Evolutionary conservation across 805 yeast species (phyloP).

Genomic region (Kuraishia hungarica): DNA sequence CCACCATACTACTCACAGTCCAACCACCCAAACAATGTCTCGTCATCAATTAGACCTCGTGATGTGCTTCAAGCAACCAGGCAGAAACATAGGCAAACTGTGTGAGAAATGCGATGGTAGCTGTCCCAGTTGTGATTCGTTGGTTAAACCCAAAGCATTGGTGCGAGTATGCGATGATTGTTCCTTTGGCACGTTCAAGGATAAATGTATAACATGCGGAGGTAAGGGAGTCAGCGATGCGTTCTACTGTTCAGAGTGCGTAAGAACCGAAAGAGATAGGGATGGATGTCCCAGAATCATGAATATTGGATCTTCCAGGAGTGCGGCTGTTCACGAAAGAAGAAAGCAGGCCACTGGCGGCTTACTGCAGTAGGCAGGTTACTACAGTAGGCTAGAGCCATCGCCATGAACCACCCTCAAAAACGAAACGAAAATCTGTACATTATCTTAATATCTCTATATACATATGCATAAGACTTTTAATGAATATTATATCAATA

Average conservation of each 20-base stretch:
- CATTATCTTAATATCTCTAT: not conserved
- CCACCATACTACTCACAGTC: not conserved
- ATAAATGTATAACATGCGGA: conserved; percentile 76
- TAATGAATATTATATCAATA: not conserved
- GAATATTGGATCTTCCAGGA: conserved; percentile 70
- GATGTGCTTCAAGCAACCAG: conserved; percentile 81
- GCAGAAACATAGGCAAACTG: conserved; percentile 57
- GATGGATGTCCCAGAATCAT: conserved; percentile 89
- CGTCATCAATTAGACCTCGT: conserved; percentile 83
- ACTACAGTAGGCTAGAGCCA: not conserved
- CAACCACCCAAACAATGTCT: conserved; percentile 43
- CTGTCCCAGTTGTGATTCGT: conserved; percentile 87
- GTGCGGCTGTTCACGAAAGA: conserved; percentile 57
- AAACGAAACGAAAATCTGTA: not conserved
- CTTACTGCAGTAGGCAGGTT: not conserved
- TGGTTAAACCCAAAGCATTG: conserved; percentile 57
- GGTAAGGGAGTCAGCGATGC: conserved; percentile 57
- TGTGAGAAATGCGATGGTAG: conserved; percentile 87
- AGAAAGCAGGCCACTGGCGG: conserved; percentile 20
- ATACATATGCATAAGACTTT: not conserved
- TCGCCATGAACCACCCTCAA: not conserved
- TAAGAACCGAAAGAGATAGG: conserved; percentile 64
- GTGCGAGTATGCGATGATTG: conserved; percentile 83
- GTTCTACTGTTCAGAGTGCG: conserved; percentile 81
- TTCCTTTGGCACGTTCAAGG: conserved; percentile 57